Conservation (phyloP, 73 alveolate genomes). For the Stentor roeselii region DNA sequence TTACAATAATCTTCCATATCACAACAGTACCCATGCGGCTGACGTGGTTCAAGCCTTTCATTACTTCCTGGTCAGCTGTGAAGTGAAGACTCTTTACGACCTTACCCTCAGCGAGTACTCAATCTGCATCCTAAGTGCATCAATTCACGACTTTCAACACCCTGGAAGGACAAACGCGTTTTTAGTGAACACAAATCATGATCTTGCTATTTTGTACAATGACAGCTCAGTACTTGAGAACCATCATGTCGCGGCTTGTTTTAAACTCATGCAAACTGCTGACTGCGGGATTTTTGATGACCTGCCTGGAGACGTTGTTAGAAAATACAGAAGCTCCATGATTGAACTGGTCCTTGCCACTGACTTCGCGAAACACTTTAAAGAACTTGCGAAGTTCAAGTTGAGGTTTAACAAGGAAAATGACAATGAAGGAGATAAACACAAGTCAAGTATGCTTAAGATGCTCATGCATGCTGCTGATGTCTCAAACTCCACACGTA, state of each 20-base stretch:
- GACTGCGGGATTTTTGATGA: background rate
- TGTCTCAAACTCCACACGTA: background rate
- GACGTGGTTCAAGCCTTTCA: slow-evolving; percentile 42
- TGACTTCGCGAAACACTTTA: slow-evolving; percentile 44
- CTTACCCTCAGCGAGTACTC: background rate
- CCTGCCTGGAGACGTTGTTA: background rate
- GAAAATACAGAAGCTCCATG: background rate
- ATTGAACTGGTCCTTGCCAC: slow-evolving; percentile 40
- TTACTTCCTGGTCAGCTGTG: background rate
- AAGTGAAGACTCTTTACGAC: background rate
- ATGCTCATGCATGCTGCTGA: slow-evolving; percentile 23
- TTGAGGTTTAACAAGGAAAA: slow-evolving; percentile 18
- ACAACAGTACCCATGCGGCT: slow-evolving; percentile 46
- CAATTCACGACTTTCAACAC: slow-evolving; percentile 63
- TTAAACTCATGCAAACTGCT: background rate
- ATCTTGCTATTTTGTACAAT: slow-evolving; percentile 55
- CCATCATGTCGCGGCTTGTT: background rate
- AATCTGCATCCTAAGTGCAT: slow-evolving; percentile 19
- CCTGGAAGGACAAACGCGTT: slow-evolving; percentile 64
- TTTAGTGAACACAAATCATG: slow-evolving; percentile 47
- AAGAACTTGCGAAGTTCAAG: slow-evolving; percentile 33
- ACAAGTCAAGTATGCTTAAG: slow-evolving; percentile 26
- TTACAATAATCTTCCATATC: slow-evolving; percentile 34
- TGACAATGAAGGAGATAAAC: slow-evolving; percentile 30
- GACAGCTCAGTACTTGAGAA: slow-evolving; percentile 43